Conservation (phyloP, 1,284 basidiomycete species). For the Amylostereum areolatum region DNA sequence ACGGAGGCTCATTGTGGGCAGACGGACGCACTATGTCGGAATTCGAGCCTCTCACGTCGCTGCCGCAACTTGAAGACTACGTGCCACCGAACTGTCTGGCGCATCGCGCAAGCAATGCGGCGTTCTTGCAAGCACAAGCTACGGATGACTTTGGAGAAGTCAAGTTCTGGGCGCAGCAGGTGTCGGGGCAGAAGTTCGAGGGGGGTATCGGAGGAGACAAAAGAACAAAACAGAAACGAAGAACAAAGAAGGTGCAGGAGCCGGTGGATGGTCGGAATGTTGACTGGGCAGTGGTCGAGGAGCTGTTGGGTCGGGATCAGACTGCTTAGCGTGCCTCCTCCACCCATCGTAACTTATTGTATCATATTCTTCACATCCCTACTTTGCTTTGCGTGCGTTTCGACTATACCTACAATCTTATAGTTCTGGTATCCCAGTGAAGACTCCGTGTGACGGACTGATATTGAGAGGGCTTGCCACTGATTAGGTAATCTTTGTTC, state of each 20-base stretch:
- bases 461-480: no score
- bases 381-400: no score
- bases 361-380: no score
- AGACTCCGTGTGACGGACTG: no score
- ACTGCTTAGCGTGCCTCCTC: no score
- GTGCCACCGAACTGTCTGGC: constrained; percentile 46
- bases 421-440: no score
- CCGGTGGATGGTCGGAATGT: not conserved
- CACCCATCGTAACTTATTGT: no score
- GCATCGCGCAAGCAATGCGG: constrained; percentile 56
- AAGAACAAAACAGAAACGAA: constrained; percentile 1
- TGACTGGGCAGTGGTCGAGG: no score
- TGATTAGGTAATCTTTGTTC: no score
- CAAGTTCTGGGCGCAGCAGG: constrained; percentile 53
- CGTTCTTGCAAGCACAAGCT: constrained; percentile 71
- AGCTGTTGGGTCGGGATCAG: no score
- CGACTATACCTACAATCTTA: no score
- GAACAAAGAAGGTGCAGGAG: constrained; percentile 1
- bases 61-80: constrained; percentile 39
- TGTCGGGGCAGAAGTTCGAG: constrained; percentile 32
- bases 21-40: constrained; percentile 50
- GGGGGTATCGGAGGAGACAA: constrained; percentile 25
- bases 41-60: constrained; percentile 13
- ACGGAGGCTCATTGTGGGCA: constrained; percentile 55
- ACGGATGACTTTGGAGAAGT: constrained; percentile 63